These are phyloP conservation scores for Bathelium albidoporum DNA, from an alignment of 495 filamentous ascomycete genomes.

Conservation along the genomic window DNA sequence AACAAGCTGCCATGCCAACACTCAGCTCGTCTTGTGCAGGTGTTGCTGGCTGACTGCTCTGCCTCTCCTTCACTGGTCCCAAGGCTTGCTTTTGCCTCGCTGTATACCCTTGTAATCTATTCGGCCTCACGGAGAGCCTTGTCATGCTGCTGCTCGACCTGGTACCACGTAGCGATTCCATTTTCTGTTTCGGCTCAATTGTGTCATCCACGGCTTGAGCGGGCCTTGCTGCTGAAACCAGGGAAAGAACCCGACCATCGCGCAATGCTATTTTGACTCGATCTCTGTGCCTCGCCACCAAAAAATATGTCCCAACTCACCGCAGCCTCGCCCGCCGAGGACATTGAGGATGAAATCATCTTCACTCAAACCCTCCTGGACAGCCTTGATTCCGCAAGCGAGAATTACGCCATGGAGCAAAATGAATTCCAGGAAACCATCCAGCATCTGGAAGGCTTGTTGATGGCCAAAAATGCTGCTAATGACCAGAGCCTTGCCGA, in stretches of 20 bases:
- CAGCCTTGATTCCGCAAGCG: constrained; percentile 17
- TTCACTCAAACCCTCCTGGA: constrained; percentile 19
- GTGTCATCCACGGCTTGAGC: neutral
- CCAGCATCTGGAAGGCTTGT: constrained; percentile 4
- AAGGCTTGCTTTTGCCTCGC: neutral
- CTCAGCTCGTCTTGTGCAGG: neutral
- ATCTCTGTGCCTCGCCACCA: neutral
- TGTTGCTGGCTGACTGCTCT: neutral
- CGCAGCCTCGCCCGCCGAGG: constrained; percentile 4
- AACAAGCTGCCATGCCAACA: neutral
- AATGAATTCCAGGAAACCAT: constrained; percentile 7
- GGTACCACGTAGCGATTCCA: neutral
- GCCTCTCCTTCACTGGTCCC: neutral
- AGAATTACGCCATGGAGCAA: constrained; percentile 14
- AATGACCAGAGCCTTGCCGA: neutral
- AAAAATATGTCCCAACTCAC: neutral
- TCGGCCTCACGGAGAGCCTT: neutral
- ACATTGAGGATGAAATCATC: constrained; percentile 23
- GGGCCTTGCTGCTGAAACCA: neutral
- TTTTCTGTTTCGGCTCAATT: neutral
- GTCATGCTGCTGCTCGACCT: neutral
- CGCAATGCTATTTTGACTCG: neutral
- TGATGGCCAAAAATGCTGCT: constrained; percentile 4
- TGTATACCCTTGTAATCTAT: neutral
- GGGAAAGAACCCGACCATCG: neutral